phyloP scores from a whole-genome alignment of 2,329 filamentous ascomycete species.

The Phaeosphaeriaceae sp. region DNA sequence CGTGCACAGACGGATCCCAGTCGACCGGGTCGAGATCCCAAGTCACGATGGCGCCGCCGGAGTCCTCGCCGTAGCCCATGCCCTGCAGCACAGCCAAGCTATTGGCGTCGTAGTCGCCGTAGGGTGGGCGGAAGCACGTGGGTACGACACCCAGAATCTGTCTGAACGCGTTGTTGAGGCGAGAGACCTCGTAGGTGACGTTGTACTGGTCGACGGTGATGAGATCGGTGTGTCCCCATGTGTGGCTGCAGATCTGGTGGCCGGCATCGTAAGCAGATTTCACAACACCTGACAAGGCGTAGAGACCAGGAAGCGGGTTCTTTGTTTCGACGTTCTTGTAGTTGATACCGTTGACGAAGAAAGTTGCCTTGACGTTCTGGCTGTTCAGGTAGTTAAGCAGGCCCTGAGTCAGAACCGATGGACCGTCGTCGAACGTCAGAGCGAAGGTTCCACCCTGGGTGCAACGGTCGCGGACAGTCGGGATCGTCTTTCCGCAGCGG shows the following conservation, averaged over 20 bases:
- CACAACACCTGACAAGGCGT: conserved; percentile 48
- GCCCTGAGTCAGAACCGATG: conserved; percentile 57
- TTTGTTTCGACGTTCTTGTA: conserved; percentile 51
- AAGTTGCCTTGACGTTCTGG: conserved; percentile 60
- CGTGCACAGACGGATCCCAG: not conserved
- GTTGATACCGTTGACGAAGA: conserved; percentile 50
- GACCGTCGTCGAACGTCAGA: conserved; percentile 63
- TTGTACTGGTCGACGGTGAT: not conserved
- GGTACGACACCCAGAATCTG: not conserved
- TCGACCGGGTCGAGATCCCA: not conserved
- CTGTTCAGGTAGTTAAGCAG: conserved; percentile 60
- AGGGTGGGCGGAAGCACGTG: not conserved
- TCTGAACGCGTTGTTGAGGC: not conserved
- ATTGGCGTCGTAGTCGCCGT: not conserved
- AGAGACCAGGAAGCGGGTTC: conserved; percentile 26
- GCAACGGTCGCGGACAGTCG: conserved; percentile 21
- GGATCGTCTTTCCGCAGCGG: not conserved
- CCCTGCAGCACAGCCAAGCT: not conserved
- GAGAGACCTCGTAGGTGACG: not conserved
- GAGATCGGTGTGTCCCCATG: conserved; percentile 43
- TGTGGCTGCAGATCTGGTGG: conserved; percentile 63
- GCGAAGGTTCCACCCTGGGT: conserved; percentile 49
- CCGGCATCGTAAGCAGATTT: conserved; percentile 57
- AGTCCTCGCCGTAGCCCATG: not conserved
- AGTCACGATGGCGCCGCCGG: not conserved